phyloP scores from a whole-genome alignment of 306 rosid species.

The Glycine soja region DNA sequence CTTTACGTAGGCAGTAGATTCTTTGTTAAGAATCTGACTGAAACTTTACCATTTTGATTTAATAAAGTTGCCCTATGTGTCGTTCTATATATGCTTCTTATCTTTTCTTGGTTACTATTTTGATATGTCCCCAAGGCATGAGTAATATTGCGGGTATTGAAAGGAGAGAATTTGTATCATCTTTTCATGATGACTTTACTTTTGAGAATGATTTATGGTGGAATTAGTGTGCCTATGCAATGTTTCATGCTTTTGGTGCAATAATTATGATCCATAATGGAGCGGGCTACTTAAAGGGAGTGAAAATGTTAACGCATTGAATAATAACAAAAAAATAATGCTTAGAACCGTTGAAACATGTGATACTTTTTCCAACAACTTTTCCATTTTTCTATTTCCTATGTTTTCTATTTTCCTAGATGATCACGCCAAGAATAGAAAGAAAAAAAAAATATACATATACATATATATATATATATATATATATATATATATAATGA shows the following conservation, averaged over 20 bases:
- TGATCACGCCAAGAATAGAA: slow-evolving; percentile 23
- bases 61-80: slow-evolving; percentile 53
- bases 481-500: neutral
- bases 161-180: slow-evolving; percentile 29
- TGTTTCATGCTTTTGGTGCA: slow-evolving; percentile 39
- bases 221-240: slow-evolving; percentile 36
- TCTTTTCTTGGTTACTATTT: slow-evolving; percentile 42
- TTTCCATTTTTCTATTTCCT: neutral
- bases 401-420: neutral
- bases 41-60: slow-evolving; percentile 42
- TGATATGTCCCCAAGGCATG: neutral
- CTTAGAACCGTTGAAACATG: slow-evolving; percentile 38
- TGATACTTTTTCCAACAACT: slow-evolving; percentile 39
- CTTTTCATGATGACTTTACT: slow-evolving; percentile 46
- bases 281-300: slow-evolving; percentile 34
- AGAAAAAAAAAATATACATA: neutral
- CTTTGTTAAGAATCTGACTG: slow-evolving; percentile 40
- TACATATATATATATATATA: too few relatives aligned
- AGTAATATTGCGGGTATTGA: neutral
- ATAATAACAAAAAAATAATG: slow-evolving; percentile 8
- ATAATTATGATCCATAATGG: slow-evolving; percentile 38
- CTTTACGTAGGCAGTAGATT: slow-evolving; percentile 39
- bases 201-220: slow-evolving; percentile 35
- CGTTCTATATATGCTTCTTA: slow-evolving; percentile 31
- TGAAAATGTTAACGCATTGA: slow-evolving; percentile 4